Conservation (phyloP, 768 basidiomycete species). For the Postia placenta region DNA sequence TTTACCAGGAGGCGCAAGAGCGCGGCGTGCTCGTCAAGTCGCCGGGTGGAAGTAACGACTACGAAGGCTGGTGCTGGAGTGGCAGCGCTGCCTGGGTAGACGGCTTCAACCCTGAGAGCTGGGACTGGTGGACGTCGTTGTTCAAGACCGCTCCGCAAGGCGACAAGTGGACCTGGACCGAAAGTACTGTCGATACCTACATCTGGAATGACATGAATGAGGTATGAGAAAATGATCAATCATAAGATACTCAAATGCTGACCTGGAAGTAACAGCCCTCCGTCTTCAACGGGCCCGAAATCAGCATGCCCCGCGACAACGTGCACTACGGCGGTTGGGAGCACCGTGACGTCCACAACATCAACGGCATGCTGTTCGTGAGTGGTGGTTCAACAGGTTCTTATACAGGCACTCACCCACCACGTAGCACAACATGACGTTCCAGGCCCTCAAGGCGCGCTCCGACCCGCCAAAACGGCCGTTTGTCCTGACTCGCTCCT, state of each 20-base stretch:
- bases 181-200: slow-evolving; percentile 78
- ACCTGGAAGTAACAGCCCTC: slow-evolving; percentile 55
- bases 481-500: slow-evolving; percentile 92
- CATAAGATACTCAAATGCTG: neutral
- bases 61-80: slow-evolving; percentile 99
- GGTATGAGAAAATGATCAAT: slow-evolving; percentile 46
- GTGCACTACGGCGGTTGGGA: slow-evolving; percentile 96
- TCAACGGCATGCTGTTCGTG: slow-evolving; percentile 93
- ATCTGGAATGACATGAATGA: slow-evolving; percentile 99
- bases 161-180: slow-evolving; percentile 66
- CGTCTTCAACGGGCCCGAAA: slow-evolving; percentile 98
- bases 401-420: slow-evolving; percentile 1
- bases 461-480: slow-evolving; percentile 75
- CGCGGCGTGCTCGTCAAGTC: slow-evolving; percentile 79
- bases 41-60: slow-evolving; percentile 73
- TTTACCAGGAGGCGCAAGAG: slow-evolving; percentile 80
- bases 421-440: slow-evolving; percentile 73
- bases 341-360: slow-evolving; percentile 94
- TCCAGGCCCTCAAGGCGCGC: slow-evolving; percentile 71
- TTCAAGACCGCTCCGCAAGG: slow-evolving; percentile 60
- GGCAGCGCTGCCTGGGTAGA: slow-evolving; percentile 97
- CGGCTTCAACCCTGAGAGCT: slow-evolving; percentile 86
- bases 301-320: slow-evolving; percentile 70
- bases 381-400: slow-evolving; percentile 19
- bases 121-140: slow-evolving; percentile 86